phyloP scores from a whole-genome alignment of 305 asterid species.

The Solanum hybrid region DNA sequence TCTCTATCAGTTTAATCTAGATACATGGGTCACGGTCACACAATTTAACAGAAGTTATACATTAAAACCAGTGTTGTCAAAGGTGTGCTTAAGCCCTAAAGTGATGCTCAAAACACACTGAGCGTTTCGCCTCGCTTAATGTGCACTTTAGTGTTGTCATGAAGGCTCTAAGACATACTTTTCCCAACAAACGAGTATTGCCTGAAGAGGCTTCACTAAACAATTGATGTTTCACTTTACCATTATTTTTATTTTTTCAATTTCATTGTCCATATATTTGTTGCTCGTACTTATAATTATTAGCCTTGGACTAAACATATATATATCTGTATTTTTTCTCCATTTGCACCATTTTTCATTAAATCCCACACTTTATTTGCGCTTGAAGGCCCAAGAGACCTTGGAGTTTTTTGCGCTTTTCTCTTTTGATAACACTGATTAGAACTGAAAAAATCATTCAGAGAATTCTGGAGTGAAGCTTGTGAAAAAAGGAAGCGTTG shows the following conservation, averaged over 20 bases:
- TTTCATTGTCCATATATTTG: not conserved
- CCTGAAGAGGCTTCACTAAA: not conserved
- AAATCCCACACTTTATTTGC: not conserved
- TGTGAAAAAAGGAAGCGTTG: not conserved
- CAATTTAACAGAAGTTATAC: not conserved
- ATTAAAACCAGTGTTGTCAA: not conserved
- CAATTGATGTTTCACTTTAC: not conserved
- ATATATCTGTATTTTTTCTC: not conserved
- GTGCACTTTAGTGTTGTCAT: not conserved
- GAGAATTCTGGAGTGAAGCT: not conserved
- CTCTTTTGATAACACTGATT: not conserved
- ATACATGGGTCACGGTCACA: not conserved
- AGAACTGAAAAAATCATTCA: not conserved
- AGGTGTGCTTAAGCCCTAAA: not conserved
- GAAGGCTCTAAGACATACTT: not conserved
- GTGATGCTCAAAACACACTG: not conserved
- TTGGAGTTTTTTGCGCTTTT: not conserved
- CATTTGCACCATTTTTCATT: not conserved
- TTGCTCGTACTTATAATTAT: not conserved
- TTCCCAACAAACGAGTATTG: not conserved
- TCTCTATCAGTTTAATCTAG: not conserved
- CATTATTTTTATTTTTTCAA: not conserved
- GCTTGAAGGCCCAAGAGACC: not conserved
- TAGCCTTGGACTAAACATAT: not conserved
- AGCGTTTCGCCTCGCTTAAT: not conserved